phyloP scores from a whole-genome alignment of 2,329 filamentous ascomycete genomes.

The Colletotrichum australisinense region DNA sequence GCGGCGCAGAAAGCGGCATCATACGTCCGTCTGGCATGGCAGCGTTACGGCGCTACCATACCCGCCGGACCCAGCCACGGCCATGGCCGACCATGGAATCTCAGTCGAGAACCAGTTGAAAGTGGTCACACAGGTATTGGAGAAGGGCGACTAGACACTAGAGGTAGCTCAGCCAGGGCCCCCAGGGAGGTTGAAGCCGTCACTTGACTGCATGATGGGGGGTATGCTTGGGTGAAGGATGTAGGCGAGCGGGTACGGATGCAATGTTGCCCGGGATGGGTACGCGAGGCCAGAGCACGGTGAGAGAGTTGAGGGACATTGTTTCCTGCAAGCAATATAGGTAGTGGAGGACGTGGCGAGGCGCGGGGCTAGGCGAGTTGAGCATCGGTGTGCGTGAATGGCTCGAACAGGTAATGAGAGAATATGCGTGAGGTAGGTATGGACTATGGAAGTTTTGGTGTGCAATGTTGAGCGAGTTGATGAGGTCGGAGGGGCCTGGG shows the following conservation, averaged over 20 bases:
- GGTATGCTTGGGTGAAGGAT: slow-evolving; percentile 27
- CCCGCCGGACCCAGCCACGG: slow-evolving; percentile 41
- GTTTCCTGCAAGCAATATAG: slow-evolving; percentile 29
- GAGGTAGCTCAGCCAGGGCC: background rate
- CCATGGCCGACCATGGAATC: slow-evolving; percentile 44
- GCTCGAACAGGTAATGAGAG: background rate
- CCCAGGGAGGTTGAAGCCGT: slow-evolving; percentile 14
- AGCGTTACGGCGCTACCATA: slow-evolving; percentile 12
- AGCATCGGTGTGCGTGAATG: background rate
- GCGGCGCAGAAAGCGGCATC: slow-evolving; percentile 11
- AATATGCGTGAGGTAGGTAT: slow-evolving; percentile 23
- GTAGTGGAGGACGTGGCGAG: background rate
- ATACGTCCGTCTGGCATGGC: slow-evolving; percentile 12
- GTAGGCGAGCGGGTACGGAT: slow-evolving; percentile 31
- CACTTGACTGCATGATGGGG: slow-evolving; percentile 29
- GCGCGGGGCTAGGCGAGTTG: background rate
- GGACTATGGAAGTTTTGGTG: background rate
- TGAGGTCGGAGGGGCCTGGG: slow-evolving; percentile 12
- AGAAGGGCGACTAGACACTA: slow-evolving; percentile 16
- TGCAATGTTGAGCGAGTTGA: background rate
- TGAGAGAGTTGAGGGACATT: background rate
- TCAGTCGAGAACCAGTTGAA: slow-evolving; percentile 41
- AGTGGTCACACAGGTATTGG: slow-evolving; percentile 31
- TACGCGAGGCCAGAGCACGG: background rate
- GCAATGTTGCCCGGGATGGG: slow-evolving; percentile 10